Conservation (phyloP, 2,329 filamentous ascomycete genomes). For the Pestalotiopsis sp. region DNA sequence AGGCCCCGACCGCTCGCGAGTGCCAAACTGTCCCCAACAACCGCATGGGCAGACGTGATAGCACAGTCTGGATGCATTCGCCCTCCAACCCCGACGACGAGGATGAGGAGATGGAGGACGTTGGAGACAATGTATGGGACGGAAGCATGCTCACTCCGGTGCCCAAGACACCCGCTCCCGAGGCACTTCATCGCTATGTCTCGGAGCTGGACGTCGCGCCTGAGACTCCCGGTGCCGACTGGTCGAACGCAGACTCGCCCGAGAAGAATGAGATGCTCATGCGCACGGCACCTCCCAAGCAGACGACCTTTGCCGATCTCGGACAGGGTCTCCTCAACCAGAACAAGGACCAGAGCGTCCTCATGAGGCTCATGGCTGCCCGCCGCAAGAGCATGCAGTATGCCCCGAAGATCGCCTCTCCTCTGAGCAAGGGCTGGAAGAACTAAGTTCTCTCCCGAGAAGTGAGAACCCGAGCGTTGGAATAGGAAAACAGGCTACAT, state of each 20-base stretch:
- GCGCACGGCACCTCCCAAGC: slow-evolving; percentile 59
- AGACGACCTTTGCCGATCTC: slow-evolving; percentile 37
- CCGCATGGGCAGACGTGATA: slow-evolving; percentile 55
- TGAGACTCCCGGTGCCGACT: slow-evolving; percentile 43
- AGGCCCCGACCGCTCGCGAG: slow-evolving; percentile 32
- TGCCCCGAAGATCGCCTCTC: slow-evolving; percentile 75
- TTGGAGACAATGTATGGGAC: slow-evolving; percentile 38
- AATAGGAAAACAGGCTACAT: too few relatives aligned
- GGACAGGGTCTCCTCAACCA: slow-evolving; percentile 48
- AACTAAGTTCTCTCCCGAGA: slow-evolving; percentile 23
- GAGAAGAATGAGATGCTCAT: slow-evolving; percentile 42
- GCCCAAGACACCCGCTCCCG: slow-evolving; percentile 61
- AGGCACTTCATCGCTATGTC: slow-evolving; percentile 51
- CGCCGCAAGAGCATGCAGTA: slow-evolving; percentile 78
- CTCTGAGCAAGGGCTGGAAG: slow-evolving; percentile 61
- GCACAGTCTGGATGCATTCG: slow-evolving; percentile 57
- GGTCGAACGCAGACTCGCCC: slow-evolving; percentile 38
- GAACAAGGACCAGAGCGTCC: slow-evolving; percentile 59
- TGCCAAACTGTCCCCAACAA: slow-evolving; percentile 47
- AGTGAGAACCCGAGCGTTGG: not conserved
- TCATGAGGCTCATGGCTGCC: slow-evolving; percentile 69
- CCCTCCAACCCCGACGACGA: slow-evolving; percentile 45
- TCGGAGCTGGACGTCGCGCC: slow-evolving; percentile 49
- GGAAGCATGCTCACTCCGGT: slow-evolving; percentile 55
- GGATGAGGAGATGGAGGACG: slow-evolving; percentile 31